A percentile compares a stretch with the other conserved stretches of the same genome.
Conservation (phyloP, 352 stramenopile genomes). For the Globisporangium echinulatum region DNA sequence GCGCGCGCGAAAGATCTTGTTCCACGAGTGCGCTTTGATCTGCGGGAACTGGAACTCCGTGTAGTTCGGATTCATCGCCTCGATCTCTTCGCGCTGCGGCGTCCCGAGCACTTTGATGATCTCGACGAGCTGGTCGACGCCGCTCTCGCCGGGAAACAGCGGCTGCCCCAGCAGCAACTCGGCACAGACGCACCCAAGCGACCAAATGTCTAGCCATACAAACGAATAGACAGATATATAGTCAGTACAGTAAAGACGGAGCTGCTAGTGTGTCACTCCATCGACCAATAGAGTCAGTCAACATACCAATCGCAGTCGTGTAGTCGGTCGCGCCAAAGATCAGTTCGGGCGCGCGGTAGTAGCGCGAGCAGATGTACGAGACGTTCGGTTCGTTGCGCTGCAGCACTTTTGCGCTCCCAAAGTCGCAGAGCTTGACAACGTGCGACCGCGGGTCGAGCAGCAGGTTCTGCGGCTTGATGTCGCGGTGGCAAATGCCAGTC, state of each 20-base stretch:
- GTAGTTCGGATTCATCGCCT: conserved; percentile 99
- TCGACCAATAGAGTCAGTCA: not conserved
- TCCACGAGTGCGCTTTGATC: conserved; percentile 98
- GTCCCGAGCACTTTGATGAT: conserved; percentile 99
- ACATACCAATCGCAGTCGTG: conserved; percentile 94
- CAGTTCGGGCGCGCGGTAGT: conserved; percentile 98
- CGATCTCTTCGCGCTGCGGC: conserved; percentile 97
- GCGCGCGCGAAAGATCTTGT: conserved; percentile 95
- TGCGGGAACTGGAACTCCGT: conserved; percentile 99
- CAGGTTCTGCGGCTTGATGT: conserved; percentile 99
- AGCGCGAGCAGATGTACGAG: conserved; percentile 99
- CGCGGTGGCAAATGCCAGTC: conserved; percentile 97
- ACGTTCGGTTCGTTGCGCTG: conserved; percentile 98
- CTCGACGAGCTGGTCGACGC: conserved; percentile 99
- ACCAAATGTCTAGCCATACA: conserved; percentile 90
- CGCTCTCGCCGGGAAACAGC: conserved; percentile 98
- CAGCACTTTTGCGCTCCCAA: conserved; percentile 94
- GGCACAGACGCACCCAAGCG: conserved; percentile 95
- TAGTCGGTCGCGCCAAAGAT: conserved; percentile 99
- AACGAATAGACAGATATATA: conserved; percentile 7
- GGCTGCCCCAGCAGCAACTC: conserved; percentile 97
- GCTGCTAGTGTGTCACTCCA: too few relatives aligned
- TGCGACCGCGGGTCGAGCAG: conserved; percentile 96
- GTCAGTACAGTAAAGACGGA: not conserved
- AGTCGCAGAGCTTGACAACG: conserved; percentile 99